Evolutionary conservation across 1,284 basidiomycete species (phyloP), one percentile per base, ranked within the genome.

Genomic region (Takashimella koratensis): DNA sequence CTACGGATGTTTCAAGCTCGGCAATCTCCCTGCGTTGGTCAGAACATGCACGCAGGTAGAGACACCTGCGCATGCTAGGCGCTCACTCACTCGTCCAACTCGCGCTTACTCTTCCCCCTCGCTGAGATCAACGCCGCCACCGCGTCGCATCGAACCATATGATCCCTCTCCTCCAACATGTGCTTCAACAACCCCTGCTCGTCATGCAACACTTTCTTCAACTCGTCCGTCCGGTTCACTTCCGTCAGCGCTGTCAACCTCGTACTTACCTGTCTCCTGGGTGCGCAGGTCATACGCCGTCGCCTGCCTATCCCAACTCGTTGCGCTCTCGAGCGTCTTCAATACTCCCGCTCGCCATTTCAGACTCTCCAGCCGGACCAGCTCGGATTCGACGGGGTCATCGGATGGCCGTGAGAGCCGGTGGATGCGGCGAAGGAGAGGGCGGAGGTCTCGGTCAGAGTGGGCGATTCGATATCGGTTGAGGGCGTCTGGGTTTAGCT

Each of bases 391-490:
- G 12, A 46, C 19, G 20, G 26, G 26, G 12, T 30, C 20, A 4
- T 27, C 12, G 2, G 41, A 19, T 12, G 57, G 39, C 13, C 56
- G 51, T 3, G 66, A 54, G 4, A 71, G 54, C 4, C 62, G 53
- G 45, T 71, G 65, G 22, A 74, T 49, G 2, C 72, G 64, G 4
- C 63, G 63, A 6, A 64, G 43, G 26, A 74, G 57, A 0, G 64
- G 53, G 46, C 66, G 64, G 43, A 69, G 46, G 11, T 73, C 71
- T 44, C 63, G 49, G 47, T 74, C 72, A 12, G 65, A 52, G 54
- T 74, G 71, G 13, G 66, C 62, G 16, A 74, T 59, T 10, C 72
- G 66, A 48, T 57, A 74, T 8, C 68, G 65, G 51, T 70, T 74
- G 12, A 71, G 56, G 21, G 65, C 61, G 47, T 74, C 71, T 73